Conservation (phyloP, 192 early-diverging fungal genomes). For the Coemansia sp. region DNA sequence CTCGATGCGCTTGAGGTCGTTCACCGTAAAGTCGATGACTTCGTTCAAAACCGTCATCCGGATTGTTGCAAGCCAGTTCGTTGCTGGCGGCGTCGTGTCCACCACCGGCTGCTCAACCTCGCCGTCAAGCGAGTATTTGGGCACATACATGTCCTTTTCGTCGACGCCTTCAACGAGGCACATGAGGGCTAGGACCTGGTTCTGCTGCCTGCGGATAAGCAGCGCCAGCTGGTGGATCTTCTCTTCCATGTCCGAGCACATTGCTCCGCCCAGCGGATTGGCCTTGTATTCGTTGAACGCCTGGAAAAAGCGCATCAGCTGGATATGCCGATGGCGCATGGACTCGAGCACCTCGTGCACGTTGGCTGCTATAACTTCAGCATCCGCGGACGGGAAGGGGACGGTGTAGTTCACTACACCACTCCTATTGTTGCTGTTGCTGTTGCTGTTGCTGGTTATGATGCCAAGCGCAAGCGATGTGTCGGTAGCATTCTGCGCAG, state of each 20-base stretch:
- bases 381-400: not conserved
- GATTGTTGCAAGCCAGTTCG: conserved; percentile 33
- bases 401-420: too few relatives aligned
- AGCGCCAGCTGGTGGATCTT: conserved; percentile 49
- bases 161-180: conserved; percentile 8
- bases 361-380: conserved; percentile 11
- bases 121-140: too few relatives aligned
- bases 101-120: not conserved
- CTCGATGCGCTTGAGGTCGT: conserved; percentile 31
- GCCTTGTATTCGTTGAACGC: conserved; percentile 14
- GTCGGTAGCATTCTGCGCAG: not conserved
- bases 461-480: not conserved
- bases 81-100: not conserved
- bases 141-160: not conserved
- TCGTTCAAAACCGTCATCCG: conserved; percentile 30
- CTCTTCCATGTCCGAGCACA: conserved; percentile 40
- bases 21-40: conserved; percentile 30
- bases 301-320: conserved; percentile 23
- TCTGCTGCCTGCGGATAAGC: conserved; percentile 38
- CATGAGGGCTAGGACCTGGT: conserved; percentile 24
- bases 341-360: conserved; percentile 33
- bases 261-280: conserved; percentile 49
- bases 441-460: not conserved
- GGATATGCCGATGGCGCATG: conserved; percentile 24
- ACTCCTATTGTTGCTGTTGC: too few relatives aligned